A percentile compares a stretch with the other conserved stretches of the same genome.
Evolutionary conservation across 441 rosid species (phyloP).

Genomic region (Bruguiera hainesii): DNA sequence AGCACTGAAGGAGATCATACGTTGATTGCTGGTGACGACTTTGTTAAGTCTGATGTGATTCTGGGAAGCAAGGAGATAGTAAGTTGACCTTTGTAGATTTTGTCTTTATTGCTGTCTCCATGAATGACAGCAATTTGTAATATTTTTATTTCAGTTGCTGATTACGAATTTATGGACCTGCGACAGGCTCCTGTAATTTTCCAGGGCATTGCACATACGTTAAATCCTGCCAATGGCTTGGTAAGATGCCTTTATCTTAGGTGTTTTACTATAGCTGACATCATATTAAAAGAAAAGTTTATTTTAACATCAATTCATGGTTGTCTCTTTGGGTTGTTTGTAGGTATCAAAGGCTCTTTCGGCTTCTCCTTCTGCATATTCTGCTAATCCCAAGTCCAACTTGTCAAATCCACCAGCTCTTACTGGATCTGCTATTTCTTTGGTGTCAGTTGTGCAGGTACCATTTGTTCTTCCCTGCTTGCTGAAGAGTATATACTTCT

Average conservation of each 20-base stretch:
- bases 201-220: conserved; percentile 60
- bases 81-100: conserved; percentile 3
- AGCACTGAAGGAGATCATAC: conserved; percentile 61
- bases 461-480: background rate
- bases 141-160: background rate
- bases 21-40: conserved; percentile 52
- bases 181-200: conserved; percentile 61
- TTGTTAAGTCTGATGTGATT: conserved; percentile 50
- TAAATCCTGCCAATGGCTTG: conserved; percentile 54
- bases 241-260: conserved; percentile 27
- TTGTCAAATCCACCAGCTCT: conserved; percentile 63
- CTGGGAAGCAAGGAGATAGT: conserved; percentile 53
- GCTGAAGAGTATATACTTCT: background rate
- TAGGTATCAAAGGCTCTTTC: conserved; percentile 61
- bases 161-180: background rate
- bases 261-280: background rate
- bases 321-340: background rate
- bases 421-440: conserved; percentile 64
- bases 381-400: conserved; percentile 72
- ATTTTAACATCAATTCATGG: background rate
- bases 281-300: background rate
- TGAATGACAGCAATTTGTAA: background rate
- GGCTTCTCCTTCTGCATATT: conserved; percentile 79
- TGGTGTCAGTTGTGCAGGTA: conserved; percentile 84
- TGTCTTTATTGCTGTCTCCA: background rate